Conservation (phyloP, 2,329 filamentous ascomycete genomes). For the Cercospora canescens region DNA sequence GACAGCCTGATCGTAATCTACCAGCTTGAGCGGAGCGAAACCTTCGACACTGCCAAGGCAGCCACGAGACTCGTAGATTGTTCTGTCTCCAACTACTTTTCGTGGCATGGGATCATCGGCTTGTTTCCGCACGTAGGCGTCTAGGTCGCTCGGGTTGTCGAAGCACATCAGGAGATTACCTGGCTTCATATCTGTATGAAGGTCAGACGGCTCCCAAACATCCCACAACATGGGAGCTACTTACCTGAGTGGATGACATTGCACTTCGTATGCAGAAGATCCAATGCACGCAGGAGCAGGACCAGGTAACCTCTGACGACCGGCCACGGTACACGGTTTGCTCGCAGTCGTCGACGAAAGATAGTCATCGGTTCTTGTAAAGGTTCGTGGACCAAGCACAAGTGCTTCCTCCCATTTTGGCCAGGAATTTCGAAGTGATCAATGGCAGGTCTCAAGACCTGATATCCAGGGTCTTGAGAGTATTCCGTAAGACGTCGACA, state of each 20-base stretch:
- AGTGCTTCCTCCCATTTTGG: not conserved
- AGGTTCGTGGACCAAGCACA: slow-evolving; percentile 1
- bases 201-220: not conserved
- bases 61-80: not conserved
- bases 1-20: not conserved
- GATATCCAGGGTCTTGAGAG: not conserved
- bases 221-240: not conserved
- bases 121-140: not conserved
- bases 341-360: not conserved
- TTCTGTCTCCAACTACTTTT: not conserved
- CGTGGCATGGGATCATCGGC: not conserved
- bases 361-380: not conserved
- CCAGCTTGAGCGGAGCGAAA: too few species aligned
- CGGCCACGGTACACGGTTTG: not conserved
- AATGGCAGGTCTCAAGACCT: not conserved
- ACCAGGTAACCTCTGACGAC: not conserved
- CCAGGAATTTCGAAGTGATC: not conserved
- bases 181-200: not conserved
- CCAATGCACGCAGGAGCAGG: not conserved
- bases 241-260: not conserved
- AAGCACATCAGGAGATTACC: not conserved
- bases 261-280: slow-evolving; percentile 1
- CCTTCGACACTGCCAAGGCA: not conserved
- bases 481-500: not conserved
- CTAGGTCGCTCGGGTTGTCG: not conserved